Evolutionary conservation across 2,329 filamentous ascomycete species (phyloP).

Genomic region (Cladosporium sp.): DNA sequence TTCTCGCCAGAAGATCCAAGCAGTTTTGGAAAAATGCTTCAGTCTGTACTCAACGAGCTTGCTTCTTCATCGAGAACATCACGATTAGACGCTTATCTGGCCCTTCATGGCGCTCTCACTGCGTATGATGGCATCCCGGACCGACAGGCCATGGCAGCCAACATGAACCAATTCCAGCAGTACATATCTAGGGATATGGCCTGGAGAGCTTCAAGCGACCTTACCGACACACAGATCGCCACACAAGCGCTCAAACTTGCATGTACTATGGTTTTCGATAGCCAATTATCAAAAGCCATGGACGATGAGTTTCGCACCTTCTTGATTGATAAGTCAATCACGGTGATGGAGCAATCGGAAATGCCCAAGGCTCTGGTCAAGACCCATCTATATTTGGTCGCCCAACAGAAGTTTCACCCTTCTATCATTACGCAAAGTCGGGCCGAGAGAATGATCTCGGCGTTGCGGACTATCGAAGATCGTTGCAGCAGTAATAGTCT

Average conservation of each 20-base stretch:
- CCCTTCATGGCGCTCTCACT: slow-evolving; percentile 70
- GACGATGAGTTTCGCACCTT: slow-evolving; percentile 75
- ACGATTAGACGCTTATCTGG: slow-evolving; percentile 81
- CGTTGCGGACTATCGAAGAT: slow-evolving; percentile 68
- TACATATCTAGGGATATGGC: slow-evolving; percentile 81
- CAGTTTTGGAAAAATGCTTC: slow-evolving; percentile 74
- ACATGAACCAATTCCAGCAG: slow-evolving; percentile 71
- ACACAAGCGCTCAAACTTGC: slow-evolving; percentile 76
- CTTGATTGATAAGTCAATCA: slow-evolving; percentile 76
- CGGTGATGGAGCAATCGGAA: slow-evolving; percentile 63
- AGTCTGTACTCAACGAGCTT: slow-evolving; percentile 78
- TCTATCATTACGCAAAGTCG: slow-evolving; percentile 71
- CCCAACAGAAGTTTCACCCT: slow-evolving; percentile 71
- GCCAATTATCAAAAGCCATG: slow-evolving; percentile 65
- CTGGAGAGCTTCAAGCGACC: slow-evolving; percentile 48
- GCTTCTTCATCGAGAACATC: slow-evolving; percentile 67
- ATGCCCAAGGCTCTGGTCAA: slow-evolving; percentile 74
- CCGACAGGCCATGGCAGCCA: slow-evolving; percentile 64
- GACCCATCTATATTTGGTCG: slow-evolving; percentile 75
- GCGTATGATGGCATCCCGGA: slow-evolving; percentile 80
- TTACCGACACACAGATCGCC: slow-evolving; percentile 63
- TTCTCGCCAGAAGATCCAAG: slow-evolving; percentile 47
- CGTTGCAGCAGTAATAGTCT: slow-evolving; percentile 77
- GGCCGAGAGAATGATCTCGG: slow-evolving; percentile 64
- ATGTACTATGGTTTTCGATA: slow-evolving; percentile 70